Percentiles rank a stretch among this genome's conserved stretches.
These are phyloP conservation scores for Taxawa tesnikishii DNA, from an alignment of 2,329 filamentous ascomycete genomes.

Conservation along the genomic window DNA sequence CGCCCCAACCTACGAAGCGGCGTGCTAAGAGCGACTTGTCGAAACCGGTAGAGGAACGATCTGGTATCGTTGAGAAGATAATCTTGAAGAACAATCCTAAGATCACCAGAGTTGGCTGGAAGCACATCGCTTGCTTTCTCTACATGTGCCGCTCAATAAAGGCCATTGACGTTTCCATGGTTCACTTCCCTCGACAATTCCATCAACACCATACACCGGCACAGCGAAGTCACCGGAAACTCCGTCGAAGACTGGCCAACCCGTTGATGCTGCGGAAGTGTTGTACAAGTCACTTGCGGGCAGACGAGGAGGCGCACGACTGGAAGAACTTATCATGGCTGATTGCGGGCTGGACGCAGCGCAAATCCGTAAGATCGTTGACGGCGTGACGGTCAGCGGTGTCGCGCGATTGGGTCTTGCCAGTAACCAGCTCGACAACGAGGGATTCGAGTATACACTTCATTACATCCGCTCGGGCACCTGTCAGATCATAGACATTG, in stretches of 20 bases:
- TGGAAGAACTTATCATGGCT: slow-evolving; percentile 75
- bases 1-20: slow-evolving; percentile 33
- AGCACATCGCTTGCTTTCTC: slow-evolving; percentile 76
- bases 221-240: slow-evolving; percentile 10
- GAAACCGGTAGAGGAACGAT: slow-evolving; percentile 31
- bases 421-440: slow-evolving; percentile 63
- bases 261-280: slow-evolving; percentile 47
- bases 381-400: slow-evolving; percentile 67
- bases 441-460: slow-evolving; percentile 63
- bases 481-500: slow-evolving; percentile 81
- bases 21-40: slow-evolving; percentile 7
- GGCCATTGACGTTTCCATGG: slow-evolving; percentile 73
- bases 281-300: slow-evolving; percentile 66
- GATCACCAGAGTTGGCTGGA: slow-evolving; percentile 80
- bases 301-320: slow-evolving; percentile 58
- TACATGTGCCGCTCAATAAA: slow-evolving; percentile 83
- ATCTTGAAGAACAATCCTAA: slow-evolving; percentile 81
- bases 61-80: slow-evolving; percentile 73
- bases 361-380: slow-evolving; percentile 65
- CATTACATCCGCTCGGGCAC: slow-evolving; percentile 62
- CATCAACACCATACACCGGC: slow-evolving; percentile 11
- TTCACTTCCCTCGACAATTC: slow-evolving; percentile 54
- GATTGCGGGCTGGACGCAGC: slow-evolving; percentile 62
- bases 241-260: slow-evolving; percentile 10
- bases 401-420: slow-evolving; percentile 71